These are phyloP conservation scores for Vigna reflexopilosa DNA, from an alignment of 306 rosid species.

Conservation along the genomic window DNA sequence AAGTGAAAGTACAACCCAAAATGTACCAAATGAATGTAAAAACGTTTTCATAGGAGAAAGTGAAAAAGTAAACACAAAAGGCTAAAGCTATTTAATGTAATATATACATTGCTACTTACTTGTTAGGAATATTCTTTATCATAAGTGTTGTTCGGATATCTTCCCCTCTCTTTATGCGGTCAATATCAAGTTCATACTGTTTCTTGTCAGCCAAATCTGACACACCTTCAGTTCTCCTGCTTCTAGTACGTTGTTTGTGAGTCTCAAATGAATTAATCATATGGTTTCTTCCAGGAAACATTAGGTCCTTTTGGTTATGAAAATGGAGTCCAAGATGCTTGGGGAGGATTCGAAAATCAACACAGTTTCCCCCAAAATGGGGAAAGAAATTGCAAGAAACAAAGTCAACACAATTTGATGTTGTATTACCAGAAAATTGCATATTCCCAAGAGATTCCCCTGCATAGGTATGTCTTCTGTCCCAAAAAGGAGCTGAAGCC, in stretches of 20 bases:
- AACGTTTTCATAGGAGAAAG: conserved; percentile 4
- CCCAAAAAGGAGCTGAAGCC: conserved; percentile 68
- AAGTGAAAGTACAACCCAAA: conserved; percentile 33
- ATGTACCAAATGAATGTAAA: conserved; percentile 25
- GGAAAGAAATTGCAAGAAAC: conserved; percentile 55
- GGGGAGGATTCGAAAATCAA: conserved; percentile 51
- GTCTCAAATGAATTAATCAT: conserved; percentile 57
- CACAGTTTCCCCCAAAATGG: conserved; percentile 58
- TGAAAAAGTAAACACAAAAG: not conserved
- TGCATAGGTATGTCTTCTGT: conserved; percentile 55
- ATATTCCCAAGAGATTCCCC: conserved; percentile 60
- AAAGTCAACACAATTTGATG: conserved; percentile 54
- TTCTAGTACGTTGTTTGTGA: conserved; percentile 61
- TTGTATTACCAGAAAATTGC: conserved; percentile 47
- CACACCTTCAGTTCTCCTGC: conserved; percentile 62
- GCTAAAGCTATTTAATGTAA: conserved; percentile 1
- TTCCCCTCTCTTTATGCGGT: conserved; percentile 58
- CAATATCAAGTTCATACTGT: conserved; percentile 70
- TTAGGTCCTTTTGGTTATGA: conserved; percentile 38
- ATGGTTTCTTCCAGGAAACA: conserved; percentile 58
- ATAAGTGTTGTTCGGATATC: conserved; percentile 76
- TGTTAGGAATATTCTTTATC: conserved; percentile 87
- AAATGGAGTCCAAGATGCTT: conserved; percentile 47
- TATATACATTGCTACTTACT: conserved; percentile 50
- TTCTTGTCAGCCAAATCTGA: conserved; percentile 58